Evolutionary conservation across 2,329 filamentous ascomycete genomes (phyloP), one percentile per base, ranked within the genome.

Genomic region (Fusarium marasasianum): DNA sequence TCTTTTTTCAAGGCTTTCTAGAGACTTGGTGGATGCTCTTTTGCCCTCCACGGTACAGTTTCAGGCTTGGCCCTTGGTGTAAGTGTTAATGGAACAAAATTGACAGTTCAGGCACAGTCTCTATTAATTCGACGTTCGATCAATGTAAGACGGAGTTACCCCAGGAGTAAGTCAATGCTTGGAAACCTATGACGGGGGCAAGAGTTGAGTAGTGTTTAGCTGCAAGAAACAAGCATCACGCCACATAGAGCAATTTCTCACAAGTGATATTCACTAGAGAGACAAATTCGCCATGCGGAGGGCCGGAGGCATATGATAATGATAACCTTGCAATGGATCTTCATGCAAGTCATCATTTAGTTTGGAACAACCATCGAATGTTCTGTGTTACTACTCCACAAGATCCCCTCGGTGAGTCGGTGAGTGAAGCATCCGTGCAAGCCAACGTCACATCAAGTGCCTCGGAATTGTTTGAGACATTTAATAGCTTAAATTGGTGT

Each of bases 311-410:
- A 9, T 14, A 17, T 18, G 48, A 18, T 24, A n/a, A 14, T 24
- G 4, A 24, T 20, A 2, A n/a, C 3, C 8, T 35, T 4, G 2
- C 5, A 11, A 20, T 20, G 6, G 12, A 35, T 15, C 7, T n/a
- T 13, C 12, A 26, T 33, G n/a, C 15, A 24, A 35, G 40, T 45
- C 18, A 57, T 35, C n/a, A 18, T 44, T 37, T 11, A 58, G 41
- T 48, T 47, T 22, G 5, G 40, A 58, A 58, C 13, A 48, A 18
- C 3, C 26, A 57, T 48, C 40, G 31, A 58, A 58, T 48, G 40
- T 58, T 48, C n/a, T 37, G n/a, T 35, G 18, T 5, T 11, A 22
- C 22, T 37, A 18, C 38, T 45, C 18, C 40, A 45, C 11, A 20
- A 3, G 8, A 40, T 40, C 12, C 24, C 17, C 33, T 54, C 57